Percentiles rank a stretch among this genome's conserved stretches.
Conservation (phyloP, 108 stramenopile species). For the Nitzschia sp. region DNA sequence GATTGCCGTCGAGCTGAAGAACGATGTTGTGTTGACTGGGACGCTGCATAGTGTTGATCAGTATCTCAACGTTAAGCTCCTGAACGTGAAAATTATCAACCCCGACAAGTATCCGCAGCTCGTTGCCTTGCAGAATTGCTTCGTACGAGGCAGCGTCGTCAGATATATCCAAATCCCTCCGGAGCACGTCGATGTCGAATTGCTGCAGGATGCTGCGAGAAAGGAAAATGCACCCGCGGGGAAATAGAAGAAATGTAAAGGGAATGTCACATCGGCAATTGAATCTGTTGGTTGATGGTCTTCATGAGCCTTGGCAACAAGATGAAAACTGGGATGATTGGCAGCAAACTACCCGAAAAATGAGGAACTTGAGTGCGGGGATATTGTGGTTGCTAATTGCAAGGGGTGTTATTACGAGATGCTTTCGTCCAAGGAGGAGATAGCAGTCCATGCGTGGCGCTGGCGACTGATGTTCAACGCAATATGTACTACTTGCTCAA, state of each 20-base stretch:
- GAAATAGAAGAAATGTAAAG: background rate
- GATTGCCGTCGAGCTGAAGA: constrained; percentile 98
- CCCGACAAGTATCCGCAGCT: constrained; percentile 86
- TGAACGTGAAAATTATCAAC: constrained; percentile 90
- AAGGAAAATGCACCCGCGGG: constrained; percentile 87
- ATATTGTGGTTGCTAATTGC: constrained; percentile 21
- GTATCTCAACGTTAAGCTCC: constrained; percentile 98
- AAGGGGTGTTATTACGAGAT: constrained; percentile 5
- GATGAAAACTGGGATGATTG: constrained; percentile 3
- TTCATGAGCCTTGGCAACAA: constrained; percentile 15
- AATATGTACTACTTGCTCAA: too few species aligned
- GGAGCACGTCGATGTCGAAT: constrained; percentile 94
- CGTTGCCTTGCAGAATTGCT: constrained; percentile 92
- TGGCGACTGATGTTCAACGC: too few species aligned
- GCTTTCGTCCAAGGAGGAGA: constrained; percentile 13
- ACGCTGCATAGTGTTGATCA: constrained; percentile 97
- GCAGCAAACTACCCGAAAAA: background rate
- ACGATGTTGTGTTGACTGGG: constrained; percentile 96
- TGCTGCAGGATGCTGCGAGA: constrained; percentile 97
- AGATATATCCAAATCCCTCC: constrained; percentile 97
- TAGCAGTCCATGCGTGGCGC: background rate
- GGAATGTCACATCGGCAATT: background rate
- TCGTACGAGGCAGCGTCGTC: constrained; percentile 98
- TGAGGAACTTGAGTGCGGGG: constrained; percentile 11
- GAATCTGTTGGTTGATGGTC: background rate